These are phyloP conservation scores for Aspergillus floridensis DNA, from an alignment of 2,329 filamentous ascomycete genomes.

Conservation along the genomic window DNA sequence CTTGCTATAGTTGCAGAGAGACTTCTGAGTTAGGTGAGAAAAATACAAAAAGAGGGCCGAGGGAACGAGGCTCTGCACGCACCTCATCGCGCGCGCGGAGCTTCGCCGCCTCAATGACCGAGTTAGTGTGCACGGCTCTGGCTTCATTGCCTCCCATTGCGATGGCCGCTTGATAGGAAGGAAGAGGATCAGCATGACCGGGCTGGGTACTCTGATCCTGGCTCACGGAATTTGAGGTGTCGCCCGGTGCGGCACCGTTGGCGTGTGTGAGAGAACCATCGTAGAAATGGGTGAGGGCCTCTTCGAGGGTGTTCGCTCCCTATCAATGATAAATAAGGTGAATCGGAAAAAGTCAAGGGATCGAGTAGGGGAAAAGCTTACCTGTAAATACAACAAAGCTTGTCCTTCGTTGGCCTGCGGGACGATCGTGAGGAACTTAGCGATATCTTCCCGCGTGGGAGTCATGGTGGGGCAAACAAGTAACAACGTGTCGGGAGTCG, in stretches of 20 bases:
- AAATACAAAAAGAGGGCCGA: not conserved
- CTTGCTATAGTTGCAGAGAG: not conserved
- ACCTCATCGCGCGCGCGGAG: slow-evolving; percentile 7
- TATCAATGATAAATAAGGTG: not conserved
- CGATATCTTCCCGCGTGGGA: not conserved
- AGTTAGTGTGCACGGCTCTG: not conserved
- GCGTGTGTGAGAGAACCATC: not conserved
- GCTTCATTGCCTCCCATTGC: too few relatives aligned
- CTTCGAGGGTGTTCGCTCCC: not conserved
- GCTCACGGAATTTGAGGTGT: not conserved
- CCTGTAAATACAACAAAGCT: not conserved
- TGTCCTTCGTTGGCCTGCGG: not conserved
- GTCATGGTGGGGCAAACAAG: not conserved
- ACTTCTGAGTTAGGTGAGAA: not conserved
- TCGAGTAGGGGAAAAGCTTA: not conserved
- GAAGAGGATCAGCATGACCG: not conserved
- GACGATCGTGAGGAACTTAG: not conserved
- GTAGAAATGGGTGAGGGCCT: not conserved
- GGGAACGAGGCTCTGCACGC: not conserved
- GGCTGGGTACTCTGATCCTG: too few relatives aligned
- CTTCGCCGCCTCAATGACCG: not conserved
- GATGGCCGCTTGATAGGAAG: not conserved
- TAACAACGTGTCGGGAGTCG: too few relatives aligned
- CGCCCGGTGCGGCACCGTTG: not conserved
- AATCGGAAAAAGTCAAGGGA: not conserved